phyloP scores from a whole-genome alignment of 495 filamentous ascomycete genomes.

The Talaromyces proteolyticus region DNA sequence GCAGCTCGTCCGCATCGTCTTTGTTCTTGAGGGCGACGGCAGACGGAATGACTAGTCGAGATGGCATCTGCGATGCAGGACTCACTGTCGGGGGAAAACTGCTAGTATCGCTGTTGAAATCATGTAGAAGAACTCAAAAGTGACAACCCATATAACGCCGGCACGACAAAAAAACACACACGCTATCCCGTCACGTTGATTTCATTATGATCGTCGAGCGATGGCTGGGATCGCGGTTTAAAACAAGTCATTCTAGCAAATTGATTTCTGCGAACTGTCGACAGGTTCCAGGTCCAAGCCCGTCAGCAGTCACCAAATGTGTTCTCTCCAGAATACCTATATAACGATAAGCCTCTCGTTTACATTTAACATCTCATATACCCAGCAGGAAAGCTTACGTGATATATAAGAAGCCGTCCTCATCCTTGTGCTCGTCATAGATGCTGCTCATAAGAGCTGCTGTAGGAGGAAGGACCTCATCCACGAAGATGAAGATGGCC shows the following conservation, averaged over 20 bases:
- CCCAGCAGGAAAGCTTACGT: conserved; percentile 32
- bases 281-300: conserved; percentile 2
- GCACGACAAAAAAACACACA: conserved; percentile 2
- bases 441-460: conserved; percentile 99
- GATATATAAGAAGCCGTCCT: conserved; percentile 54
- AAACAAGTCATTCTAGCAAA: not conserved
- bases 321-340: conserved; percentile 98
- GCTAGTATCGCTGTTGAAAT: not conserved
- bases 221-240: not conserved
- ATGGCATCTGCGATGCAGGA: not conserved
- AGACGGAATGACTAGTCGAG: not conserved
- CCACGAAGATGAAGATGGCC: conserved; percentile 99
- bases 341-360: conserved; percentile 30
- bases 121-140: not conserved
- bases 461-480: conserved; percentile 94
- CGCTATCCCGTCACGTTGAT: conserved; percentile 2
- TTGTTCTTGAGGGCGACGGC: not conserved
- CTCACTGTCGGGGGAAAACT: not conserved
- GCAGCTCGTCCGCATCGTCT: not conserved
- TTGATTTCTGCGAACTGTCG: not conserved
- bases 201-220: not conserved
- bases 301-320: conserved; percentile 70
- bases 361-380: conserved; percentile 18
- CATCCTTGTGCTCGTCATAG: conserved; percentile 95
- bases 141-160: conserved; percentile 6